A percentile compares a stretch with the other conserved stretches of the same genome.
phyloP scores from a whole-genome alignment of 208 protist species.

The Leishmania major region DNA sequence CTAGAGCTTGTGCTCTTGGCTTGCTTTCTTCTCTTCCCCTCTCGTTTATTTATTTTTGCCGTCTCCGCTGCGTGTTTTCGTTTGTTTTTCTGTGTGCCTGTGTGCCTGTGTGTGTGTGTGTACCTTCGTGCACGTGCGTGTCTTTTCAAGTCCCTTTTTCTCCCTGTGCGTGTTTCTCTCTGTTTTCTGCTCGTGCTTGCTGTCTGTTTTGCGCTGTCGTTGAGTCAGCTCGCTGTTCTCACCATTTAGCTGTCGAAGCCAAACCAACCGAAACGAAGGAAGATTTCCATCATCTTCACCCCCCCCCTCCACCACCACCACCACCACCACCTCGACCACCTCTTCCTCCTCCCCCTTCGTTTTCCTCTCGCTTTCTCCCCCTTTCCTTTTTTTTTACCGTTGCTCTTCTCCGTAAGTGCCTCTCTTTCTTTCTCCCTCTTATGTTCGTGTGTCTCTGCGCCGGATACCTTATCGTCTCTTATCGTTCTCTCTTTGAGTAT shows the following conservation, averaged over 20 bases:
- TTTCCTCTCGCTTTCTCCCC: background rate
- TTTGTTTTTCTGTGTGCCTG: background rate
- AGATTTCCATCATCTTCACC: background rate
- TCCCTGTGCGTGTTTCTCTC: background rate
- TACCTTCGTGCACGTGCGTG: background rate
- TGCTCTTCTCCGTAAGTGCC: background rate
- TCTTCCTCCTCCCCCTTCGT: background rate
- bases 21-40: background rate
- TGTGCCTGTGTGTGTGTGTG: background rate
- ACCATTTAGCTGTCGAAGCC: background rate
- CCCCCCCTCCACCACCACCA: background rate
- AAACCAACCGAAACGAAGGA: background rate
- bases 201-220: background rate
- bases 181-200: background rate
- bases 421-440: background rate
- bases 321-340: no score
- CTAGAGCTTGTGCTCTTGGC: background rate
- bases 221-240: background rate
- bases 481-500: background rate
- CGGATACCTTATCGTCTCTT: background rate
- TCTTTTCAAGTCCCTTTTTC: background rate
- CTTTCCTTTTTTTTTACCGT: background rate
- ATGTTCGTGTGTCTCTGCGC: background rate
- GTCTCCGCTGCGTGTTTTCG: background rate
- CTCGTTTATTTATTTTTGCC: background rate